Evolutionary conservation across 2,329 filamentous ascomycete species (phyloP).

Genomic region (Hirsutella rhossiliensis): DNA sequence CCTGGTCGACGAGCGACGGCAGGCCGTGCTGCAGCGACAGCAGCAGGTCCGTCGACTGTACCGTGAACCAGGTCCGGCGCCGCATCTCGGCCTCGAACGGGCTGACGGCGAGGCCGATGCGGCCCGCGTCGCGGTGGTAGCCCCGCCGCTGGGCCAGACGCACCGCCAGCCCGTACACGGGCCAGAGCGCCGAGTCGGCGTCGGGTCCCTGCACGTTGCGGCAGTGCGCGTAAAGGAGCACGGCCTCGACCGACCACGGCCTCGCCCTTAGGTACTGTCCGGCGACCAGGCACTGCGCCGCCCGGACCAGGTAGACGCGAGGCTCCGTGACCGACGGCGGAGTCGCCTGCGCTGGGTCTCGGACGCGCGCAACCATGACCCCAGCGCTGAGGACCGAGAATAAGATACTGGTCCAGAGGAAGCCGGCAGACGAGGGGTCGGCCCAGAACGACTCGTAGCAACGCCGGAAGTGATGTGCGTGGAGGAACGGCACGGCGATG

Average conservation of each 20-base stretch:
- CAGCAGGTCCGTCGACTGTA: constrained; percentile 33
- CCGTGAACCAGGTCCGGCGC: constrained; percentile 34
- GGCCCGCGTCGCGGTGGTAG: constrained; percentile 35
- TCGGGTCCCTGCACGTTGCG: constrained; percentile 28
- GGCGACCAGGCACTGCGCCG: constrained; percentile 33
- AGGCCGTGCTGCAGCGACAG: constrained; percentile 41
- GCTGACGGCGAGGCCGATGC: constrained; percentile 25
- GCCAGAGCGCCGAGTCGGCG: constrained; percentile 32
- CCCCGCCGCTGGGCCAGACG: constrained; percentile 39
- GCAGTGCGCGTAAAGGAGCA: constrained; percentile 31
- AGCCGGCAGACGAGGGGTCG: constrained; percentile 22
- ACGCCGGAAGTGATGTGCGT: constrained; percentile 32
- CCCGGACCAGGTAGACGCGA: constrained; percentile 21
- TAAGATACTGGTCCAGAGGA: constrained; percentile 38
- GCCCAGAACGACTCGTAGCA: constrained; percentile 36
- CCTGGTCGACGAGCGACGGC: constrained; percentile 35
- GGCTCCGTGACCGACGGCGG: constrained; percentile 2
- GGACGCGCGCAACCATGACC: constrained; percentile 20
- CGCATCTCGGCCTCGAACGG: constrained; percentile 40
- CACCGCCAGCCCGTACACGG: constrained; percentile 31
- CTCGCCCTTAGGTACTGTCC: constrained; percentile 33
- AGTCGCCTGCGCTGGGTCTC: constrained; percentile 9
- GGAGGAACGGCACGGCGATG: constrained; percentile 24
- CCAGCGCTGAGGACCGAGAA: constrained; percentile 34
- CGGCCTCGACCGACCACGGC: constrained; percentile 34